Evolutionary conservation across 148 eudicot species (phyloP).

Genomic region (Fagopyrum esculentum): DNA sequence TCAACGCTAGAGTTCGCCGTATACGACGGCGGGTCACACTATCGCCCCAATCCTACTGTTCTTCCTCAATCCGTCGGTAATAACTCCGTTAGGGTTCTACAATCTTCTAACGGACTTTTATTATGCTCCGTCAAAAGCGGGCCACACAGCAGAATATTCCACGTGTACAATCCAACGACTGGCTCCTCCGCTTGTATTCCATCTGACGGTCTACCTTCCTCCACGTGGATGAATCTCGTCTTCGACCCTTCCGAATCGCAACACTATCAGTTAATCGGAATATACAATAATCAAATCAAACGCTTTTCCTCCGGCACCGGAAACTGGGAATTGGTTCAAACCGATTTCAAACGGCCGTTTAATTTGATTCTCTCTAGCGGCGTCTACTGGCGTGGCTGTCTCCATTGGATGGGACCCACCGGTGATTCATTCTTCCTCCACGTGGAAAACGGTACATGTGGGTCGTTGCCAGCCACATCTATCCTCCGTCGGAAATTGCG

Average conservation of each 20-base stretch:
- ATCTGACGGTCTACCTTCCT: neutral
- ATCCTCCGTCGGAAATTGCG: neutral
- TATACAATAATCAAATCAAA: neutral
- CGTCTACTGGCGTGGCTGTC: slow-evolving; percentile 4
- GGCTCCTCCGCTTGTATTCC: neutral
- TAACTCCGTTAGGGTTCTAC: slow-evolving; percentile 3
- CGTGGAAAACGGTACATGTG: neutral
- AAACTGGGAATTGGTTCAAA: neutral
- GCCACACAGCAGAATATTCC: neutral
- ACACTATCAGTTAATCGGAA: slow-evolving; percentile 1
- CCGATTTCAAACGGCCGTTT: neutral
- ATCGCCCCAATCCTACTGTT: neutral
- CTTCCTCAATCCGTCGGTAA: neutral
- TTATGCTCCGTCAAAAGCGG: neutral
- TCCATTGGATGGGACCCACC: slow-evolving; percentile 10
- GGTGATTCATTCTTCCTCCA: neutral
- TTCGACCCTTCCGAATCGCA: slow-evolving; percentile 9
- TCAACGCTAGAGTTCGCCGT: slow-evolving; percentile 10
- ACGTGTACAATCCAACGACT: slow-evolving; percentile 9
- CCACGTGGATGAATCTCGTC: slow-evolving; percentile 8
- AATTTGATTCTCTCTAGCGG: neutral
- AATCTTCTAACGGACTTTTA: slow-evolving; percentile 6
- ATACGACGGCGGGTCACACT: neutral
- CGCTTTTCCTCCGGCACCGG: slow-evolving; percentile 9
- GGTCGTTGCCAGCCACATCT: neutral